Conservation (phyloP, 139 green algal genomes). For the Ostreobium quekettii region DNA sequence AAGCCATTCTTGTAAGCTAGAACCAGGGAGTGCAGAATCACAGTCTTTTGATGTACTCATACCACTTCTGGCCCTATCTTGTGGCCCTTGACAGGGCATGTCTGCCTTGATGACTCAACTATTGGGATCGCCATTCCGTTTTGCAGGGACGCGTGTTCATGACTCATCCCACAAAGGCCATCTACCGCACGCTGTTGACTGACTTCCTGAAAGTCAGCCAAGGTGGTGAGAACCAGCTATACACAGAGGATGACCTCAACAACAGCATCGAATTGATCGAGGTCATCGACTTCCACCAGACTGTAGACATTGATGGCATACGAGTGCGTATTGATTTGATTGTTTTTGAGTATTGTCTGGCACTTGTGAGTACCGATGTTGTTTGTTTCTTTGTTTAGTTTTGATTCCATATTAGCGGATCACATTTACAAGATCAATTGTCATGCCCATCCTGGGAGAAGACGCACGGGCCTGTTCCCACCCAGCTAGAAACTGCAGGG, state of each 20-base stretch:
- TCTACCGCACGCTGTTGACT: slow-evolving; percentile 84
- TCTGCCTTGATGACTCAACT: too few relatives aligned
- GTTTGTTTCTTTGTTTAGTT: slow-evolving; percentile 3
- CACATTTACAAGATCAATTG: too few relatives aligned
- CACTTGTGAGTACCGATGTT: neutral
- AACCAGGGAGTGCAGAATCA: too few relatives aligned
- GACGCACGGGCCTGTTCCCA: too few relatives aligned
- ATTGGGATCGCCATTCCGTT: too few relatives aligned
- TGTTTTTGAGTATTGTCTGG: neutral
- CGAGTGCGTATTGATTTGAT: slow-evolving; percentile 29
- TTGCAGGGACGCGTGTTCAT: slow-evolving; percentile 84
- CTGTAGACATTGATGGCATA: slow-evolving; percentile 71
- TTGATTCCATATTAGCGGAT: too few relatives aligned
- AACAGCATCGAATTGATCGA: slow-evolving; percentile 77
- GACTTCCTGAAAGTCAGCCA: slow-evolving; percentile 74
- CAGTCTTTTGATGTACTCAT: too few relatives aligned
- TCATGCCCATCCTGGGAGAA: too few relatives aligned
- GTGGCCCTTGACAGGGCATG: too few relatives aligned
- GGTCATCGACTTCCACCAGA: slow-evolving; percentile 95
- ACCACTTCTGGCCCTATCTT: too few relatives aligned
- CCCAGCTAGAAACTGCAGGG: too few relatives aligned
- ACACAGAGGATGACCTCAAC: slow-evolving; percentile 74
- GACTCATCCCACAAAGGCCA: slow-evolving; percentile 97
- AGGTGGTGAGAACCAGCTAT: slow-evolving; percentile 61
- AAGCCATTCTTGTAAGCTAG: too few relatives aligned